phyloP scores from a whole-genome alignment of 2,329 filamentous ascomycete species.

The Penicillium vulpinum region DNA sequence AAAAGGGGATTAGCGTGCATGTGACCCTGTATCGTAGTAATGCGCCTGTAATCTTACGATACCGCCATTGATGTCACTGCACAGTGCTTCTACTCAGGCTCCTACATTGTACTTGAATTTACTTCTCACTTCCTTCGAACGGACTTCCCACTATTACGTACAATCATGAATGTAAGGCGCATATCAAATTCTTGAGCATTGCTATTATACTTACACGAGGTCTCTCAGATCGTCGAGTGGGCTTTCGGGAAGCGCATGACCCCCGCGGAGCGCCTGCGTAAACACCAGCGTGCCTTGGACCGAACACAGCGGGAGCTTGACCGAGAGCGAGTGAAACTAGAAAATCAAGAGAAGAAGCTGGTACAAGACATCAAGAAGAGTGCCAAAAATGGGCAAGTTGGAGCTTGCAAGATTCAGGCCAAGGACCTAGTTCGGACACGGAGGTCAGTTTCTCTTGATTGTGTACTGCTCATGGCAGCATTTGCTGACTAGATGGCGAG shows the following conservation, averaged over 20 bases:
- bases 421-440: conserved; percentile 94
- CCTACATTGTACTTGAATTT: conserved; percentile 6
- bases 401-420: conserved; percentile 96
- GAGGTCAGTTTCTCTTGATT: conserved; percentile 51
- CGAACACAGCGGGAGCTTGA: conserved; percentile 97
- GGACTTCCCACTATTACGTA: not conserved
- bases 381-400: conserved; percentile 96
- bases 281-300: conserved; percentile 92
- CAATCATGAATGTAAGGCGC: conserved; percentile 45
- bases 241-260: conserved; percentile 99
- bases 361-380: conserved; percentile 96
- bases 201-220: conserved; percentile 11
- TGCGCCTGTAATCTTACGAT: conserved; percentile 14
- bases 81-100: conserved; percentile 10
- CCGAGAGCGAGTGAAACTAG: conserved; percentile 89
- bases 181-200: not conserved
- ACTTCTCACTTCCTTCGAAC: not conserved
- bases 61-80: conserved; percentile 32
- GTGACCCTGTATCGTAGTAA: conserved; percentile 24
- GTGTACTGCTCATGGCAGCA: not conserved
- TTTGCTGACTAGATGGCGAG: conserved; percentile 3
- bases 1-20: conserved; percentile 28
- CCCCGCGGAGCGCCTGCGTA: conserved; percentile 65
- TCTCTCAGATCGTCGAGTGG: conserved; percentile 89
- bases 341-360: conserved; percentile 98